Percentiles rank a stretch among this genome's conserved stretches.
phyloP scores from a whole-genome alignment of 192 early-diverging fungal genomes.

The Globomyces pollinis-pini region DNA sequence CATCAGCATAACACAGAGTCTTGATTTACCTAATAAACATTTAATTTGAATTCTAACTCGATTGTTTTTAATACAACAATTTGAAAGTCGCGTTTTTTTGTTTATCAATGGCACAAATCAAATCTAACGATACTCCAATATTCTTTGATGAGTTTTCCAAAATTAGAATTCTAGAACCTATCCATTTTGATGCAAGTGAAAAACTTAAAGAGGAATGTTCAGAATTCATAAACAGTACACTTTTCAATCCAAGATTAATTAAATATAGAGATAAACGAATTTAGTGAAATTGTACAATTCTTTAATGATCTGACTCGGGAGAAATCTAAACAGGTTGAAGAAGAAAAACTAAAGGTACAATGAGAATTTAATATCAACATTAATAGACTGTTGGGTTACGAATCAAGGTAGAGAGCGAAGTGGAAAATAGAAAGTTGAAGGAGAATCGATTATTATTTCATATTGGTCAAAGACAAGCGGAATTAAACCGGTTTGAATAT shows the following conservation, averaged over 20 bases:
- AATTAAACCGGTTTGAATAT: constrained; percentile 7
- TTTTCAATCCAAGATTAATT: too few relatives aligned
- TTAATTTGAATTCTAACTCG: too few relatives aligned
- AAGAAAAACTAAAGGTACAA: constrained; percentile 46
- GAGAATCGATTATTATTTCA: not conserved
- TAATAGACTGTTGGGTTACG: constrained; percentile 43
- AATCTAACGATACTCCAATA: too few relatives aligned
- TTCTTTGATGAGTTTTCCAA: constrained; percentile 51
- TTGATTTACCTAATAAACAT: too few relatives aligned
- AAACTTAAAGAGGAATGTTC: constrained; percentile 47
- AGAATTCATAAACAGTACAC: constrained; percentile 43
- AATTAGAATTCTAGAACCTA: constrained; percentile 43
- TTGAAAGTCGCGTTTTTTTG: too few relatives aligned
- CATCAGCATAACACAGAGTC: too few relatives aligned
- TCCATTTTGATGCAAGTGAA: constrained; percentile 41
- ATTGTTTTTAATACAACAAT: too few relatives aligned
- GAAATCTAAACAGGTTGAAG: constrained; percentile 44
- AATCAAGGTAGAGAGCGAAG: constrained; percentile 35
- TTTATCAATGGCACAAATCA: too few relatives aligned
- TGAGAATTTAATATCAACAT: constrained; percentile 4
- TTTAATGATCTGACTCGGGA: constrained; percentile 36
- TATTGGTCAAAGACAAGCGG: constrained; percentile 15
- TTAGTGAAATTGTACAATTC: constrained; percentile 28
- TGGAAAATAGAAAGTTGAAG: constrained; percentile 24
- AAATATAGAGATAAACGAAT: constrained; percentile 34